A percentile compares a stretch with the other conserved stretches of the same genome.
Evolutionary conservation across 176 grass and related monocot genomes (phyloP).

Genomic region (Canna indica): DNA sequence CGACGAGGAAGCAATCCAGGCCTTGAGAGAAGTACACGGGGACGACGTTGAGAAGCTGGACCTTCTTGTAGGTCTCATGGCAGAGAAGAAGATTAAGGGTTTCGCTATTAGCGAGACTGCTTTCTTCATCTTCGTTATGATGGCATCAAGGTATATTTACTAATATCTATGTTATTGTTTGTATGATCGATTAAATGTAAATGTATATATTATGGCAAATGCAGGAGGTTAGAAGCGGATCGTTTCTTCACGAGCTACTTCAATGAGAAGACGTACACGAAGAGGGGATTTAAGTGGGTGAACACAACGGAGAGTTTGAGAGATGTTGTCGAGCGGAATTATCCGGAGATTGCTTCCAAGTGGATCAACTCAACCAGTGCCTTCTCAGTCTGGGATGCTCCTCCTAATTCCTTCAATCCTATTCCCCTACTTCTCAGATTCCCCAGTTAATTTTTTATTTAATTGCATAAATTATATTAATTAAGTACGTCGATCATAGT

Average conservation of each 20-base stretch:
- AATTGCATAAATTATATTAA: too few species aligned
- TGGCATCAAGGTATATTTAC: slow-evolving; percentile 48
- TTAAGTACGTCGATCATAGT: too few species aligned
- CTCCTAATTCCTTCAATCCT: slow-evolving; percentile 16
- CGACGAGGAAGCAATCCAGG: slow-evolving; percentile 37
- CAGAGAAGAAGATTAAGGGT: slow-evolving; percentile 57
- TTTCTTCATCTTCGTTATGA: slow-evolving; percentile 46
- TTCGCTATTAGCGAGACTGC: slow-evolving; percentile 66
- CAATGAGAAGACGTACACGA: slow-evolving; percentile 53
- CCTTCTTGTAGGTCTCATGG: slow-evolving; percentile 54
- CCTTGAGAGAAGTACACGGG: slow-evolving; percentile 35
- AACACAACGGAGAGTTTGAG: slow-evolving; percentile 42
- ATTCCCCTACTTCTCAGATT: slow-evolving; percentile 7
- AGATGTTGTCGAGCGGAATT: slow-evolving; percentile 43
- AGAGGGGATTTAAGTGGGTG: slow-evolving; percentile 44
- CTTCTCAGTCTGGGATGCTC: slow-evolving; percentile 34
- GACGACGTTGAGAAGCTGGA: slow-evolving; percentile 60
- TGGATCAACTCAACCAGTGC: slow-evolving; percentile 60
- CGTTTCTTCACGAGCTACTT: slow-evolving; percentile 52
- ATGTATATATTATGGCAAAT: slow-evolving; percentile 22
- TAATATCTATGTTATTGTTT: too few species aligned
- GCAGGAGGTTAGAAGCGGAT: slow-evolving; percentile 55
- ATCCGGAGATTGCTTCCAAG: slow-evolving; percentile 28
- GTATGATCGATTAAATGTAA: too few species aligned
- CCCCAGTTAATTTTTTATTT: background rate